Conservation (phyloP, 2,329 filamentous ascomycete species). For the Penicillium sp. region DNA sequence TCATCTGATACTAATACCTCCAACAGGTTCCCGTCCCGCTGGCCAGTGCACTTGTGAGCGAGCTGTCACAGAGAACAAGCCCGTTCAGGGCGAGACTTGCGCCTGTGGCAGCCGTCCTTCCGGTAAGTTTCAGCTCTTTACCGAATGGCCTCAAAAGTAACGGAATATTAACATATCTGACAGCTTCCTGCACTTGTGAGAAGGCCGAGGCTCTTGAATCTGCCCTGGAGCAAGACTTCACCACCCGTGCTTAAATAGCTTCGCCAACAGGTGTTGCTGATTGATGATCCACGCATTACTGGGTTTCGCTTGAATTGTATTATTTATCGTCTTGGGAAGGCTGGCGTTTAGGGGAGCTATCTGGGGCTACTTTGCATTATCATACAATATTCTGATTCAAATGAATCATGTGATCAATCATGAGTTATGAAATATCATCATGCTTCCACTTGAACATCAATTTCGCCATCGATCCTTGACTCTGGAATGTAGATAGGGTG, state of each 20-base stretch:
- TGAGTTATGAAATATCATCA: conserved; percentile 12
- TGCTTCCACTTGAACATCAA: neutral
- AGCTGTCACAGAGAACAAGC: conserved; percentile 69
- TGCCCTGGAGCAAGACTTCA: conserved; percentile 82
- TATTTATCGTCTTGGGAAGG: conserved; percentile 7
- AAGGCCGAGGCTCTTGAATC: conserved; percentile 66
- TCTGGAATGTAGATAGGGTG: neutral
- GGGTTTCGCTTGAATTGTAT: conserved; percentile 21
- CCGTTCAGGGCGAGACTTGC: conserved; percentile 65
- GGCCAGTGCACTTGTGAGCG: conserved; percentile 82
- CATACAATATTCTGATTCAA: conserved; percentile 7
- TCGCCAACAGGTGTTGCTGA: neutral
- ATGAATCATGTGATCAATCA: neutral
- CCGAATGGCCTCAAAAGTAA: neutral
- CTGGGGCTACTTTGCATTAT: neutral
- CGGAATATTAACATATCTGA: conserved; percentile 14
- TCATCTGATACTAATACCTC: conserved; percentile 13
- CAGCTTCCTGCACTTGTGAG: conserved; percentile 80
- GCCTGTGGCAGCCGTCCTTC: conserved; percentile 75
- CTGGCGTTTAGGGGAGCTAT: conserved; percentile 12
- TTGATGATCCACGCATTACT: conserved; percentile 15
- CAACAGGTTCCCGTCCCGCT: conserved; percentile 68
- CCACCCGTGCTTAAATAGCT: conserved; percentile 57
- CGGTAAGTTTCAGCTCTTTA: conserved; percentile 54
- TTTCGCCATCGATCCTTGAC: too few relatives aligned